phyloP scores from a whole-genome alignment of 192 early-diverging fungal genomes.

The Entophlyctis luteolus region DNA sequence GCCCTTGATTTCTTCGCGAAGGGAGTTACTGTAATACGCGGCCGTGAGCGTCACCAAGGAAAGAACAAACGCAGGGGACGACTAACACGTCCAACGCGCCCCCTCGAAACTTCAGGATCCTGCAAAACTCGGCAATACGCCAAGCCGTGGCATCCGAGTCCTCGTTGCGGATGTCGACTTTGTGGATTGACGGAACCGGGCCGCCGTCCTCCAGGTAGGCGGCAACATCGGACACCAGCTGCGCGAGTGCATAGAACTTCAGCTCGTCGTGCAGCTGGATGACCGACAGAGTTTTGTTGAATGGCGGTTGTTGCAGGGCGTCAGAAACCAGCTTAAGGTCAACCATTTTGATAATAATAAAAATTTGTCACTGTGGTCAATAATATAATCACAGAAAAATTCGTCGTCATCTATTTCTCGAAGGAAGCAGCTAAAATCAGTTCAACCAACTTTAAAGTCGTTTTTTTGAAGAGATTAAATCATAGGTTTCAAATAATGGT shows the following conservation, averaged over 20 bases:
- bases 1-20: conserved; percentile 34
- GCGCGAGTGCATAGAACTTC: conserved; percentile 36
- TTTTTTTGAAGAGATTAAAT: background rate
- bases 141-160: conserved; percentile 45
- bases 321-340: conserved; percentile 40
- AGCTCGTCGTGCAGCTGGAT: conserved; percentile 61
- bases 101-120: conserved; percentile 49
- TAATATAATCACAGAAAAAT: background rate
- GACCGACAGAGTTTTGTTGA: conserved; percentile 39
- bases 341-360: no score
- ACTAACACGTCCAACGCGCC: conserved; percentile 30
- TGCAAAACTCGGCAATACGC: conserved; percentile 44
- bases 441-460: background rate
- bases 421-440: background rate
- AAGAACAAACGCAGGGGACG: background rate
- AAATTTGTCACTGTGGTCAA: background rate
- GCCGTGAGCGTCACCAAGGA: no score
- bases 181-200: conserved; percentile 20
- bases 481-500: background rate
- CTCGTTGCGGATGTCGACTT: conserved; percentile 45
- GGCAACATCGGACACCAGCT: conserved; percentile 45
- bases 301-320: conserved; percentile 39
- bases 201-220: conserved; percentile 44
- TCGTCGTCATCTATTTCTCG: background rate
- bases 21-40: background rate